Percentiles rank a stretch among this genome's conserved stretches.
These are phyloP conservation scores for Sclerotinia borealis DNA, from an alignment of 2,329 filamentous ascomycete genomes.

Conservation along the genomic window DNA sequence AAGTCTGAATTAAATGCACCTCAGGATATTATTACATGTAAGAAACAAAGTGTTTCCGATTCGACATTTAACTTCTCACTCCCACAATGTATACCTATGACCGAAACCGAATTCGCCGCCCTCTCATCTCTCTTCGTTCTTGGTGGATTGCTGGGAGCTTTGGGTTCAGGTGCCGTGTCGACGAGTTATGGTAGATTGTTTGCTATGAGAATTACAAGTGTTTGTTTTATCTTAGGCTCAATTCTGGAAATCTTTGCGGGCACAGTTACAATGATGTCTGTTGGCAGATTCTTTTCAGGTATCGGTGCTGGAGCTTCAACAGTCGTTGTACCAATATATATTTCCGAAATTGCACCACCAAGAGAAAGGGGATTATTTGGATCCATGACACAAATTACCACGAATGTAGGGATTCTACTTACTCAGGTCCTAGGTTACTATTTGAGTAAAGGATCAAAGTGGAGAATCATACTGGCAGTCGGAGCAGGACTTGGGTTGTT, in stretches of 20 bases:
- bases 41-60: constrained; percentile 47
- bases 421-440: constrained; percentile 85
- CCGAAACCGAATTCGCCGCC: constrained; percentile 70
- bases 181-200: constrained; percentile 68
- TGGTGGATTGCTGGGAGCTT: constrained; percentile 78
- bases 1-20: constrained; percentile 94
- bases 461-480: constrained; percentile 75
- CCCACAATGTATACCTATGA: constrained; percentile 85
- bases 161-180: constrained; percentile 73
- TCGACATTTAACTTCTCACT: constrained; percentile 36
- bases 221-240: constrained; percentile 72
- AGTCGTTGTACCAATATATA: constrained; percentile 90
- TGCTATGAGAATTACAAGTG: constrained; percentile 69
- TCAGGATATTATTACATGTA: constrained; percentile 87
- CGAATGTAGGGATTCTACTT: constrained; percentile 81
- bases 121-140: constrained; percentile 88
- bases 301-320: constrained; percentile 82
- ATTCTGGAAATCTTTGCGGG: constrained; percentile 66
- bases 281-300: constrained; percentile 75
- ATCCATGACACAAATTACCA: constrained; percentile 83
- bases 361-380: constrained; percentile 72
- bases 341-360: constrained; percentile 82
- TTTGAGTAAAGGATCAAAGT: constrained; percentile 69
- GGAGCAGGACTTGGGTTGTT: constrained; percentile 62
- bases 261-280: constrained; percentile 59